phyloP scores from a whole-genome alignment of 805 yeast species.

The Allodekkera sacchari region DNA sequence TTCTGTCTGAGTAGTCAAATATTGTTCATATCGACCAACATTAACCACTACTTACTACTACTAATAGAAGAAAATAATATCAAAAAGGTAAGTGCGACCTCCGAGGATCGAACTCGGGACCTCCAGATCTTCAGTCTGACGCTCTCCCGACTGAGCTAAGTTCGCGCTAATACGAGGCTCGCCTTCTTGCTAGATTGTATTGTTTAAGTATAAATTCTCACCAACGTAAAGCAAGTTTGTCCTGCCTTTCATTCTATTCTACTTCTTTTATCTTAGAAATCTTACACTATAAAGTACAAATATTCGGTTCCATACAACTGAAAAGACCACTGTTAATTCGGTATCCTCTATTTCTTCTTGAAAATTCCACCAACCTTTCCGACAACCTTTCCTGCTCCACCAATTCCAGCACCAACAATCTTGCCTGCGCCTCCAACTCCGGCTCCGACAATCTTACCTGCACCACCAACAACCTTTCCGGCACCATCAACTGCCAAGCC shows the following conservation, averaged over 20 bases:
- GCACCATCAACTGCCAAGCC: conserved; percentile 37
- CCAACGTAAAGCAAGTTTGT: no score
- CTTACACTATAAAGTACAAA: no score
- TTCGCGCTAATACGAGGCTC: no score
- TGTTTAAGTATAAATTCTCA: no score
- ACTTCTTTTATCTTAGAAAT: no score
- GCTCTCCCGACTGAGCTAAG: conserved; percentile 7
- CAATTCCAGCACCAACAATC: conserved; percentile 38
- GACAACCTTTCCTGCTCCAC: conserved; percentile 5
- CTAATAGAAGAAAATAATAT: not conserved
- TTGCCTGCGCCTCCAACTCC: conserved; percentile 40
- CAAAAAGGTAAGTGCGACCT: conserved; percentile 2
- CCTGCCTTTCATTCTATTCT: no score
- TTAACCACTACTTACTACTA: no score
- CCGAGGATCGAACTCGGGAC: conserved; percentile 7
- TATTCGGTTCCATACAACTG: no score
- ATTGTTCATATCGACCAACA: no score
- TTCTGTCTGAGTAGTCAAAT: no score
- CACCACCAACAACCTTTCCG: conserved; percentile 37
- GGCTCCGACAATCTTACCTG: conserved; percentile 26
- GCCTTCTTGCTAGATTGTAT: not conserved
- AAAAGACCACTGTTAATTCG: no score
- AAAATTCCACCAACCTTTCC: conserved; percentile 4
- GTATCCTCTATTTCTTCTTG: no score
- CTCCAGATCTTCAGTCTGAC: conserved; percentile 7